A percentile compares a stretch with the other conserved stretches of the same genome.
These are phyloP conservation scores for Fusarium verticillioides DNA, from an alignment of 2,329 filamentous ascomycete species.

Conservation along the genomic window DNA sequence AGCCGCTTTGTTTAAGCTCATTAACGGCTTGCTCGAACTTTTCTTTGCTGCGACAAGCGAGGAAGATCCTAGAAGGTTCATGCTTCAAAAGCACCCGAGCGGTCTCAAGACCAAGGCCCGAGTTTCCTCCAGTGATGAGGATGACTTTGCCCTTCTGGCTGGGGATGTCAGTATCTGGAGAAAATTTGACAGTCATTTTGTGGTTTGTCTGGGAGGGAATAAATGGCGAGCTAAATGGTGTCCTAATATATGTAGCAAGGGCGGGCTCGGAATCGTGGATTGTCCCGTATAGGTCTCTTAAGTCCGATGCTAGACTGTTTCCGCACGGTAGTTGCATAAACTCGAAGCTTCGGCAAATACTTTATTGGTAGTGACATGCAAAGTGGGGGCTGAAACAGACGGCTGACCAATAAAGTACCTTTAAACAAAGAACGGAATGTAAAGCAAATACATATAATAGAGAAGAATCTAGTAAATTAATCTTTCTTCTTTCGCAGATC, in stretches of 20 bases:
- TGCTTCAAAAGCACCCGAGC: slow-evolving; percentile 1
- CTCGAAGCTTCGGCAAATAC: not conserved
- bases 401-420: not conserved
- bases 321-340: not conserved
- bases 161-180: not conserved
- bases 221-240: too few species aligned
- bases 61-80: not conserved
- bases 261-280: not conserved
- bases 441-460: too few species aligned
- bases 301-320: not conserved
- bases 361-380: not conserved
- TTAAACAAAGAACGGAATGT: too few species aligned
- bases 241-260: not conserved
- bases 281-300: rapidly evolving
- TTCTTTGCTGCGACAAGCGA: slow-evolving; percentile 5
- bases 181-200: not conserved
- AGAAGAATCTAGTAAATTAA: too few species aligned
- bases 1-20: not conserved
- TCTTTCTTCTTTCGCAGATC: too few species aligned
- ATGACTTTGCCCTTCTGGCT: slow-evolving; percentile 3
- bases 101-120: not conserved
- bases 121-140: slow-evolving; percentile 14
- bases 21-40: slow-evolving; percentile 1
- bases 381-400: not conserved
- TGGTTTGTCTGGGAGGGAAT: rapidly evolving